Evolutionary conservation across 1,139 yeast genomes (phyloP).

Genomic region (Zygoascus sp.): DNA sequence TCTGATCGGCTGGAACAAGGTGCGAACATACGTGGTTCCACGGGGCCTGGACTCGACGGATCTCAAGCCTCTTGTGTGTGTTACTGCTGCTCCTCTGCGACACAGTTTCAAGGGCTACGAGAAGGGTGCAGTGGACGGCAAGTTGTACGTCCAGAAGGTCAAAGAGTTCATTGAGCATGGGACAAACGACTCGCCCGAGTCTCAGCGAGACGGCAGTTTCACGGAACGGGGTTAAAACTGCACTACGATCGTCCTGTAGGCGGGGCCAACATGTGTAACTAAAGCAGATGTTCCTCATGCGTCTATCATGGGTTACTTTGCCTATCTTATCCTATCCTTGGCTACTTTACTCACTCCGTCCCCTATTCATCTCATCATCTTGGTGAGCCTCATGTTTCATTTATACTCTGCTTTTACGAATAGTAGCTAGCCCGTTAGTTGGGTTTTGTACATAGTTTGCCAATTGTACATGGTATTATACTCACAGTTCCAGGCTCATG

Average conservation of each 20-base stretch:
- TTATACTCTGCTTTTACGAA: conserved; percentile 3
- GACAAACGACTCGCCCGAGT: conserved; percentile 34
- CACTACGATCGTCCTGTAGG: too few relatives aligned
- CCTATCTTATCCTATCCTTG: too few relatives aligned
- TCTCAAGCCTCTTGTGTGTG: conserved; percentile 70
- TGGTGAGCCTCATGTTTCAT: not conserved
- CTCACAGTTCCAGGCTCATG: conserved; percentile 75
- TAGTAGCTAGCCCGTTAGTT: conserved; percentile 10
- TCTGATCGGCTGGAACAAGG: conserved; percentile 75
- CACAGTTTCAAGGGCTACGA: conserved; percentile 66
- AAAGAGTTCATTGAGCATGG: conserved; percentile 77
- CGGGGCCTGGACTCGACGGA: conserved; percentile 38
- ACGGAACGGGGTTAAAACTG: conserved; percentile 35
- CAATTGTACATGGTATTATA: conserved; percentile 8
- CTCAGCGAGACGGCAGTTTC: conserved; percentile 17
- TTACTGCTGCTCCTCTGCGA: conserved; percentile 63
- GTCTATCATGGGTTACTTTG: too few relatives aligned
- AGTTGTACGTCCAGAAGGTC: conserved; percentile 65
- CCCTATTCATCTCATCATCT: too few relatives aligned
- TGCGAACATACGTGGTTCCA: conserved; percentile 88
- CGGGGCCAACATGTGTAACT: too few relatives aligned
- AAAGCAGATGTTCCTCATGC: too few relatives aligned
- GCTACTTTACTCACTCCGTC: too few relatives aligned
- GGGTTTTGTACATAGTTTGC: conserved; percentile 10
- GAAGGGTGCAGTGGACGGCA: conserved; percentile 71